phyloP scores from a whole-genome alignment of 1,139 yeast genomes.

The Hanseniaspora uvarum region DNA sequence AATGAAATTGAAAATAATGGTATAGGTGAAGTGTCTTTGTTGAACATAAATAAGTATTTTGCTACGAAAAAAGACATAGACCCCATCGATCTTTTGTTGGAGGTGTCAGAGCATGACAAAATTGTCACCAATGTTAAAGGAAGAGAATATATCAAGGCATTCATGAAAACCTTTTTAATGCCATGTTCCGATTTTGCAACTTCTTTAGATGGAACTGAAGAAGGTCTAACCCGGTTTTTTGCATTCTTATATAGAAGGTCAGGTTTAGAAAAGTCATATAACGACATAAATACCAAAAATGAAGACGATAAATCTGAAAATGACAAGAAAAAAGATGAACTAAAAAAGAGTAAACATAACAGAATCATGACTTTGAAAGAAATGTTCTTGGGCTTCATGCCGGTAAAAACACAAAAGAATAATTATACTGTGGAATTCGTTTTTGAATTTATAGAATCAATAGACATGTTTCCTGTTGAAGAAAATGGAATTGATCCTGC shows the following conservation, averaged over 20 bases:
- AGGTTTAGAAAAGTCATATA: slow-evolving; percentile 26
- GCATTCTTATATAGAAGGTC: slow-evolving; percentile 28
- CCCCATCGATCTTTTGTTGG: neutral
- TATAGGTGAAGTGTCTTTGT: slow-evolving; percentile 6
- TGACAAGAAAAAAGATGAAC: slow-evolving; percentile 23
- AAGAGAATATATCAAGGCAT: neutral
- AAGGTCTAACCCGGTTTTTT: slow-evolving; percentile 20
- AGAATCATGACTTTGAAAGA: slow-evolving; percentile 34
- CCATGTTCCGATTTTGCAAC: neutral
- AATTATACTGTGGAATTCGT: slow-evolving; percentile 32
- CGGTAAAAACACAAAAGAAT: neutral
- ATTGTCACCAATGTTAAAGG: slow-evolving; percentile 3
- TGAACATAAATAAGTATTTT: slow-evolving; percentile 7
- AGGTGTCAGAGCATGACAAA: neutral
- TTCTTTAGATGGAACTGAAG: slow-evolving; percentile 10
- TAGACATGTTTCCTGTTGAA: slow-evolving; percentile 44
- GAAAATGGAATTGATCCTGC: slow-evolving; percentile 17
- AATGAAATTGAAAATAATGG: slow-evolving; percentile 8
- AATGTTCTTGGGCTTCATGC: slow-evolving; percentile 29
- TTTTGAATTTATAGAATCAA: slow-evolving; percentile 47
- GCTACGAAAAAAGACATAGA: neutral
- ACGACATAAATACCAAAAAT: slow-evolving; percentile 21
- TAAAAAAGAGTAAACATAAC: slow-evolving; percentile 21
- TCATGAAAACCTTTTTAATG: slow-evolving; percentile 3
- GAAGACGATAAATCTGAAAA: slow-evolving; percentile 26